phyloP scores from a whole-genome alignment of 345 rosid species.

The Boechera stricta region DNA sequence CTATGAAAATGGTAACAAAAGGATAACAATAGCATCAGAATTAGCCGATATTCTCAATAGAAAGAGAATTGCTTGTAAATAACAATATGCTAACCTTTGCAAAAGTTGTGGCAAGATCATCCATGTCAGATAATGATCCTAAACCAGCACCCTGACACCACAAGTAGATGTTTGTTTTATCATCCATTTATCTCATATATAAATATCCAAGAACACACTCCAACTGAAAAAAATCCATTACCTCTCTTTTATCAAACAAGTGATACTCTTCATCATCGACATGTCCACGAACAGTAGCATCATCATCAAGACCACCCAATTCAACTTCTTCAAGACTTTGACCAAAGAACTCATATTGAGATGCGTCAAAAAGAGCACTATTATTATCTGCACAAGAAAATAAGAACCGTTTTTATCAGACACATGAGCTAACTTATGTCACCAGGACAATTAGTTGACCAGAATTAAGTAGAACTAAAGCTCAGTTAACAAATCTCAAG shows the following conservation, averaged over 20 bases:
- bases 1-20: background rate
- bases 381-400: slow-evolving; percentile 39
- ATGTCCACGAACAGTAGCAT: slow-evolving; percentile 57
- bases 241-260: slow-evolving; percentile 81
- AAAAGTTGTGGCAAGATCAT: slow-evolving; percentile 90
- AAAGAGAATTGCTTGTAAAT: background rate
- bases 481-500: background rate
- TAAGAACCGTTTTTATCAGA: background rate
- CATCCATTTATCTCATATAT: background rate
- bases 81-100: slow-evolving; percentile 68
- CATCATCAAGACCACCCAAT: slow-evolving; percentile 74
- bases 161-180: background rate
- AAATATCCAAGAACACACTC: background rate
- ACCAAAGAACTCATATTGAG: slow-evolving; percentile 80
- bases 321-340: slow-evolving; percentile 66
- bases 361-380: slow-evolving; percentile 61
- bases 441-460: background rate
- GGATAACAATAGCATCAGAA: background rate
- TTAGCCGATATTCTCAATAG: no score
- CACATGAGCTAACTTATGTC: background rate
- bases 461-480: background rate
- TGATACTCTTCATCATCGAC: slow-evolving; percentile 84
- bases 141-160: slow-evolving; percentile 62
- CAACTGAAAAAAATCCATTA: slow-evolving; percentile 19
- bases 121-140: slow-evolving; percentile 84